Percentiles rank a stretch among this genome's conserved stretches.
These are phyloP conservation scores for Penicillium verhagenii DNA, from an alignment of 495 filamentous ascomycete species.

Conservation along the genomic window DNA sequence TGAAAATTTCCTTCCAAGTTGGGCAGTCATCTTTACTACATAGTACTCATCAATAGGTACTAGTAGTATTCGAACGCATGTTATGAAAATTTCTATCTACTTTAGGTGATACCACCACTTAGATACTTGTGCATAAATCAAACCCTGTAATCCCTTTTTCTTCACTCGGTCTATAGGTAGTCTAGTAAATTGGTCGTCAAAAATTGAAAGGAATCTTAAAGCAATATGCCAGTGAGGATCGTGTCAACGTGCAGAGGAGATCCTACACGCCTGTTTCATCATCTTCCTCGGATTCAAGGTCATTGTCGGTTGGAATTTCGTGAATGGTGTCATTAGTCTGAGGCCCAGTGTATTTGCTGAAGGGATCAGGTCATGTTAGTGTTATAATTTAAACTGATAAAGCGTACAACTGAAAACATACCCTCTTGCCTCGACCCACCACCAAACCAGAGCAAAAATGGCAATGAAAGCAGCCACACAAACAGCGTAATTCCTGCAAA, in stretches of 20 bases:
- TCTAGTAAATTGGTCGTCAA: not conserved
- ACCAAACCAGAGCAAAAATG: constrained; percentile 62
- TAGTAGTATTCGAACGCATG: not conserved
- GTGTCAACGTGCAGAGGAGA: not conserved
- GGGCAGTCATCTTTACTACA: too few relatives aligned
- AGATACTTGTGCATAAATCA: too few relatives aligned
- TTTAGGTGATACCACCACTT: too few relatives aligned
- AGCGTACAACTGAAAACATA: too few relatives aligned
- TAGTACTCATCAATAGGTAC: too few relatives aligned
- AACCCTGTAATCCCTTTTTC: not conserved
- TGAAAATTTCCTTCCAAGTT: too few relatives aligned
- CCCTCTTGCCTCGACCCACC: constrained; percentile 61
- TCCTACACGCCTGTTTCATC: not conserved
- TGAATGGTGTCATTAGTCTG: constrained; percentile 50
- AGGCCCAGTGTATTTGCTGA: constrained; percentile 55
- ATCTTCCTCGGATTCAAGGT: constrained; percentile 14
- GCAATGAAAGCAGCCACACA: constrained; percentile 64
- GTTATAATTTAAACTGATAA: too few relatives aligned
- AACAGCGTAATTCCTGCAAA: constrained; percentile 71
- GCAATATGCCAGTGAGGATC: not conserved
- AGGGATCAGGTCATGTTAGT: too few relatives aligned
- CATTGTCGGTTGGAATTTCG: constrained; percentile 37
- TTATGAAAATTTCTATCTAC: not conserved
- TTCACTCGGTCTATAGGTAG: not conserved
- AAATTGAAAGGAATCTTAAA: not conserved